Conservation (phyloP, 1,139 yeast genomes). For the Geotrichum restrictum region DNA sequence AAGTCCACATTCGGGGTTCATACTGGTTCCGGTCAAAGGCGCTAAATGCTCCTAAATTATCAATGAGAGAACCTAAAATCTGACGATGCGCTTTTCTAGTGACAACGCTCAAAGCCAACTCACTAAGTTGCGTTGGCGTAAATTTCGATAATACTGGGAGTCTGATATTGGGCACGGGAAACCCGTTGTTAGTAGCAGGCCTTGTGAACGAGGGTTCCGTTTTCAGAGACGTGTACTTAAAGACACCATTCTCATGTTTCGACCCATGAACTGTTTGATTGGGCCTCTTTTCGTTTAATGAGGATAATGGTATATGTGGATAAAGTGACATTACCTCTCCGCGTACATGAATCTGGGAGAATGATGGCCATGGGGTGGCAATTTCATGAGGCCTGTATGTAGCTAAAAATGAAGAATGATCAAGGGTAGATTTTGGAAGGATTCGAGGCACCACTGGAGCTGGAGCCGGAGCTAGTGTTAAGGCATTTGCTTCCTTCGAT, state of each 20-base stretch:
- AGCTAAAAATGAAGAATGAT: conserved; percentile 4
- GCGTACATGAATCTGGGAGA: conserved; percentile 16
- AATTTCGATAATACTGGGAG: background rate
- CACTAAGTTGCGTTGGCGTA: background rate
- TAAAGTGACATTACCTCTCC: background rate
- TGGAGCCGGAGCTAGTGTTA: background rate
- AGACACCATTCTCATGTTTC: background rate
- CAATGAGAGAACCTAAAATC: background rate
- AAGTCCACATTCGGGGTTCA: conserved; percentile 13
- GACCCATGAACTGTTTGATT: background rate
- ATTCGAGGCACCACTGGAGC: background rate
- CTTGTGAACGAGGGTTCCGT: background rate
- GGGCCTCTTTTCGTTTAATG: background rate
- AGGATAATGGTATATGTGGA: too few species aligned
- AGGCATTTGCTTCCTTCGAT: background rate
- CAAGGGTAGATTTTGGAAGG: background rate
- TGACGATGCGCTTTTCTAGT: background rate
- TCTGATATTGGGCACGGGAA: conserved; percentile 4
- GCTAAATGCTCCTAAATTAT: background rate
- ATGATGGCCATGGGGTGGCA: conserved; percentile 15
- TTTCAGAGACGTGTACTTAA: background rate
- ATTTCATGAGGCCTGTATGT: background rate
- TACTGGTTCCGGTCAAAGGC: background rate
- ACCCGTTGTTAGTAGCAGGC: background rate
- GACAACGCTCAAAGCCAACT: background rate